Conservation (phyloP, 2,329 filamentous ascomycete species). For the Pyricularia grisea region DNA sequence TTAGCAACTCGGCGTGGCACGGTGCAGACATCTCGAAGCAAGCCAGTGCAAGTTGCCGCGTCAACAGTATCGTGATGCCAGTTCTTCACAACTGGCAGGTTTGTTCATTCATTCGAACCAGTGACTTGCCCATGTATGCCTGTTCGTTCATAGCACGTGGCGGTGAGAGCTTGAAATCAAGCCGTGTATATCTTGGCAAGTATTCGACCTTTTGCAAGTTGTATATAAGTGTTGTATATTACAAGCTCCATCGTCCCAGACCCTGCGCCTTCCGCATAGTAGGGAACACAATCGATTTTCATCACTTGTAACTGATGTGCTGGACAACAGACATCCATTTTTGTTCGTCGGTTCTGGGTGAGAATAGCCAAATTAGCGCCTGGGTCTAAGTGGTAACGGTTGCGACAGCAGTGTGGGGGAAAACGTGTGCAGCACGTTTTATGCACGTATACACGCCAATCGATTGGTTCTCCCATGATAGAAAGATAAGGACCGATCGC, state of each 20-base stretch:
- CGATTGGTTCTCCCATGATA: no score
- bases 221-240: not conserved
- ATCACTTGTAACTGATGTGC: constrained; percentile 26
- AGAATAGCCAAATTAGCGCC: constrained; percentile 10
- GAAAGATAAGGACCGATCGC: not conserved
- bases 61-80: no score
- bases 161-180: not conserved
- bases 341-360: constrained; percentile 55
- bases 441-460: not conserved
- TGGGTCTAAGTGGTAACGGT: no score
- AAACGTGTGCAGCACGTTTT: not conserved
- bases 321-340: constrained; percentile 75
- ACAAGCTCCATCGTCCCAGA: not conserved
- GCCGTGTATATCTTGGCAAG: not conserved
- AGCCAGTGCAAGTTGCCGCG: not conserved
- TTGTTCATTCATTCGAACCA: no score
- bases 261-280: not conserved
- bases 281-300: not conserved
- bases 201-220: not conserved
- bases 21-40: not conserved
- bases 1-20: not conserved
- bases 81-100: no score
- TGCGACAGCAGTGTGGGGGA: not conserved
- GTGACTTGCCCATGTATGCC: not conserved
- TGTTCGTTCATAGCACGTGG: not conserved